phyloP scores from a whole-genome alignment of 768 basidiomycete species.

The Polyporus arcularius region DNA sequence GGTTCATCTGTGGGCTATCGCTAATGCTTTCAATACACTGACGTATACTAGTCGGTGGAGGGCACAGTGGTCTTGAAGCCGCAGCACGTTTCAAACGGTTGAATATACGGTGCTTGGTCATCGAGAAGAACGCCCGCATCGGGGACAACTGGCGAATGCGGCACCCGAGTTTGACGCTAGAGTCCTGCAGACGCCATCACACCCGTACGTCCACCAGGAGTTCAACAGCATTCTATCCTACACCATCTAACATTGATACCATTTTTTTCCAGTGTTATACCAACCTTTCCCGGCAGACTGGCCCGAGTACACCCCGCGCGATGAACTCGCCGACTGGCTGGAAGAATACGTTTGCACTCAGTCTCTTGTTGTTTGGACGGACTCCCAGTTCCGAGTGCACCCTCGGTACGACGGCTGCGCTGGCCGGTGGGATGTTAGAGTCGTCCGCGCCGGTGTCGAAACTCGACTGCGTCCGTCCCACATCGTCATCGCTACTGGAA shows the following conservation, averaged over 20 bases:
- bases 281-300: conserved; percentile 16
- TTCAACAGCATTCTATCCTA: no score
- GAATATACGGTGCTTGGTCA: conserved; percentile 50
- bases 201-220: conserved; percentile 32
- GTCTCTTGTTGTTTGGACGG: conserved; percentile 66
- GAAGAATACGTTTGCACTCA: conserved; percentile 60
- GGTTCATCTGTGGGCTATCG: not conserved
- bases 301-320: conserved; percentile 39
- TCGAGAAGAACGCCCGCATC: conserved; percentile 53
- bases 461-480: conserved; percentile 47
- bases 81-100: conserved; percentile 68
- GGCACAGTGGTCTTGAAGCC: conserved; percentile 65
- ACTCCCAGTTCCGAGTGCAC: conserved; percentile 41
- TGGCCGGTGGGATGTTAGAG: conserved; percentile 47
- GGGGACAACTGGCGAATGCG: conserved; percentile 64
- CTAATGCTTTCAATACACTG: not conserved
- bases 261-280: not conserved
- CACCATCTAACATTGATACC: no score
- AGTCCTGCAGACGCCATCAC: conserved; percentile 14
- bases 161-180: conserved; percentile 60
- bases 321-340: conserved; percentile 68
- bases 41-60: conserved; percentile 48
- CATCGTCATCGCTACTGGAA: conserved; percentile 58
- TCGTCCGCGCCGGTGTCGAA: conserved; percentile 38
- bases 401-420: conserved; percentile 39